Base-by-base conservation (phyloP, 2,329 filamentous ascomycete species). In the Xylariaceae sp. region DNA sequence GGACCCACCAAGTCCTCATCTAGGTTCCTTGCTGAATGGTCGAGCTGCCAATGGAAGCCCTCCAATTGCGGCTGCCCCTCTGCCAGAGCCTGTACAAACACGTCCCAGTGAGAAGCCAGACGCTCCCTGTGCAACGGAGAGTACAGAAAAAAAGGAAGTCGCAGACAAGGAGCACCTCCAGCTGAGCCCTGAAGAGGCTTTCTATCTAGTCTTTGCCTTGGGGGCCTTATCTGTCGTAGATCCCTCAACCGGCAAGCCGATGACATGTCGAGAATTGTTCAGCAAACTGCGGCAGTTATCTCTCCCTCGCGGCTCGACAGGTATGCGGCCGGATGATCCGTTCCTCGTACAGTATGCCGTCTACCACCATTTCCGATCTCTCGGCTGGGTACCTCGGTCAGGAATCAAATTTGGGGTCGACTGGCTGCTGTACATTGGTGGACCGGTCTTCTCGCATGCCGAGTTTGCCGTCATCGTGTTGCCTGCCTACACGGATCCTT, bases 371-470 rank as follows among this genome's bases (percentile, higher is more conserved):
- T 98, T 95, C 66, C 83, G 92, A 26, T 94, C 88, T 0, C 71
- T 97, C 0, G 92, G 92, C 16, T 98, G 92, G 90, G 87, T 96
- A 1, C 84, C 94, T 1, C 83, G 94, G 11, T 81, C 85, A 4
- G 94, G 92, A 24, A 82, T 94, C 59, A 98, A 98, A 58, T 98
- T 98, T 53, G 87, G 86, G 15, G 85, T 88, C 8, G 92, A 98
- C 61, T 96, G 87, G 69, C 69, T 98, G n/a, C 74, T 98, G 6
- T 98, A 98, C 64, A 82, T 88, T 40, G 83, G 88, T 14, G 92
- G 92, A 0, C 92, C 92, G 0, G 90, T 92, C 0, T 97, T 98
- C 60, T 81, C 88, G 15, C 92, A 98, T 58, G 92, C 92, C 15
- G 88, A 97, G 57, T 98, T 96, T 57, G 89, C 87, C 1, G 67